Conservation (phyloP, 352 stramenopile genomes). For the Pseudoperonospora humuli region DNA sequence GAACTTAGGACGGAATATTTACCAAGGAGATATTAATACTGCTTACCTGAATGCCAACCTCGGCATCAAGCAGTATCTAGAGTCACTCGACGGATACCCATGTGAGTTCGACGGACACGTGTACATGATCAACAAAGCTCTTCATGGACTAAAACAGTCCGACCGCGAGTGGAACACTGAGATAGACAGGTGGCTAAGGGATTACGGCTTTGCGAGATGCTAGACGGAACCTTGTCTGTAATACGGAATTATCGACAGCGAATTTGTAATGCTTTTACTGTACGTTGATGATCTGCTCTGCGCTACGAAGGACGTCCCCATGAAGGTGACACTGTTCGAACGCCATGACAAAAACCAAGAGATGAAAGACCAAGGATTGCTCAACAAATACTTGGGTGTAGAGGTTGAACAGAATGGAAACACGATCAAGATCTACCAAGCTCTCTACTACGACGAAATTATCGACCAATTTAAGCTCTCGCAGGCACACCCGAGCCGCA, state of each 20-base stretch:
- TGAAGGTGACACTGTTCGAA: slow-evolving; percentile 14
- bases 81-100: background rate
- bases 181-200: slow-evolving; percentile 7
- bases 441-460: slow-evolving; percentile 5
- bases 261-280: slow-evolving; percentile 10
- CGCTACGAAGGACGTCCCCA: slow-evolving; percentile 8
- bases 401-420: slow-evolving; percentile 11
- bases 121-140: background rate
- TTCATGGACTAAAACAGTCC: slow-evolving; percentile 16
- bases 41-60: slow-evolving; percentile 1
- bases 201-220: slow-evolving; percentile 1
- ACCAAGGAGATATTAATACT: background rate
- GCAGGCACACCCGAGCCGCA: background rate
- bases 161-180: slow-evolving; percentile 16
- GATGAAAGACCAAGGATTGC: slow-evolving; percentile 16
- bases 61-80: slow-evolving; percentile 1
- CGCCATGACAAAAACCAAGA: slow-evolving; percentile 8
- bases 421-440: slow-evolving; percentile 8
- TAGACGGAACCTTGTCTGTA: slow-evolving; percentile 13
- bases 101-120: background rate
- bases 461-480: background rate
- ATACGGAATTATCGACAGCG: slow-evolving; percentile 1
- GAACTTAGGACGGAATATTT: background rate
- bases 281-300: slow-evolving; percentile 25
- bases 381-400: slow-evolving; percentile 5